Evolutionary conservation across 2,329 filamentous ascomycete species (phyloP), one percentile per base, ranked within the genome.

Genomic region (Fonsecaea multimorphosa): DNA sequence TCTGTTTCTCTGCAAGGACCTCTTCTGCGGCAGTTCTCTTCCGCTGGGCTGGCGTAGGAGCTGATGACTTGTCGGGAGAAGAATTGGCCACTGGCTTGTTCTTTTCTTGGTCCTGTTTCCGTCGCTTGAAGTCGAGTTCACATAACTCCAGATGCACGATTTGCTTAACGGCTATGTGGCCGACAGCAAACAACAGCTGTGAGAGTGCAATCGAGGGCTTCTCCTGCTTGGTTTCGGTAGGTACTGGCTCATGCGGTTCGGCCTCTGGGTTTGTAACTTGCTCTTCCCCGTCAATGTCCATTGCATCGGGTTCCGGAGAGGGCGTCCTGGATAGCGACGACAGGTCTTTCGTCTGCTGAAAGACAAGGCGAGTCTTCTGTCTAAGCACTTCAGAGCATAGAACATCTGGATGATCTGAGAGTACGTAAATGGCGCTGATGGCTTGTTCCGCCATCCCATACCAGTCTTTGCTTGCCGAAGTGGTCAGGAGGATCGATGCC

Each of bases 131-230:
- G 78, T 99, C 95, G 57, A 95, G 87, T 76, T 99, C 95, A 76
- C 93, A 97, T n/a, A 98, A 84, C 74, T 99, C 95, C 11, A 99
- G 86, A 76, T 99, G 95, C 0, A 99, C 96, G 72, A 99, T 99
- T 76, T 99, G 96, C 80, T 99, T 99, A 76, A 99, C 95, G 14
- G 95, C 95, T 55, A 98, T 91, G 74, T 99, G 95, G 0, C 95
- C 95, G 32, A 98, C 94, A 38, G 97, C 90, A 76, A 98, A 98
- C 0, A 99, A 84, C 1, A 99, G 85, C 74, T 98, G 95, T 0
- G 95, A 97, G 1, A 99, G 83, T 0, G 87, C 89, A 54, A 93
- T 85, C 0, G 92, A 88, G 3, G 89, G 86, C 71, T 89, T 91
- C 32, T 89, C 86, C 73, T 84, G 71, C 71, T 69, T 77, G 72